Base-by-base conservation (phyloP, 1,284 basidiomycete genomes). In the Tilletia walkeri region DNA sequence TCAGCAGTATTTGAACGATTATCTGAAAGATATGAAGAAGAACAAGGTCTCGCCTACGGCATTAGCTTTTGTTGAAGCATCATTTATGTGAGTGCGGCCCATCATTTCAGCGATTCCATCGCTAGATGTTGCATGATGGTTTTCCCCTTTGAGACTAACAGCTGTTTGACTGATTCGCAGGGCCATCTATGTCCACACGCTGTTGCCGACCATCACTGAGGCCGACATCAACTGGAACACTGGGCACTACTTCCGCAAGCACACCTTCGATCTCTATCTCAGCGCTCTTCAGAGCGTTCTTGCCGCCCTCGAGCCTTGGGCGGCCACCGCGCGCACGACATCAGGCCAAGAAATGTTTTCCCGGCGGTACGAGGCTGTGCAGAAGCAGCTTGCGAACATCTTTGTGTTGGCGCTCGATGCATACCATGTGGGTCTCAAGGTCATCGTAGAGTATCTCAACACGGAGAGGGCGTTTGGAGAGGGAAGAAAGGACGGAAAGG, bases 171-270 rank as follows among this genome's bases (percentile, higher is more conserved):
- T 56, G 50, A 53, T 30, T 34, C 34, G 4, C 54, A 63, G 59
- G 59, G 30, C 59, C 16, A 63, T 63, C 34, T 63, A 63, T 16
- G 14, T 63, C 18, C 59, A 63, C 34, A 63, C 59, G 18, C 36
- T 63, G 3, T 39, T 63, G 7, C 59, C 59, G 10, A 63, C 34
- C 12, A 63, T 63, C 36, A 63, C 59, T 1, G 34, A 34, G 5
- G 59, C 59, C 34, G 59, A 63, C 34, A 39, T 63, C 59, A 63
- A 63, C 36, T 63, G 59, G 59, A 63, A 63, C 59, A 63, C 59
- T 3, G 59, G 59, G 36, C 18, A 16, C 12, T 63, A 16, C 36
- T 63, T 63, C 34, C 59, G 59, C 59, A 5, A 63, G 30, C 7
- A 63, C 34, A 63, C 59, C 16, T 63, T 63, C 34, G 59, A 63